Conservation (phyloP, 768 basidiomycete species). For the Termitomyces sp. region DNA sequence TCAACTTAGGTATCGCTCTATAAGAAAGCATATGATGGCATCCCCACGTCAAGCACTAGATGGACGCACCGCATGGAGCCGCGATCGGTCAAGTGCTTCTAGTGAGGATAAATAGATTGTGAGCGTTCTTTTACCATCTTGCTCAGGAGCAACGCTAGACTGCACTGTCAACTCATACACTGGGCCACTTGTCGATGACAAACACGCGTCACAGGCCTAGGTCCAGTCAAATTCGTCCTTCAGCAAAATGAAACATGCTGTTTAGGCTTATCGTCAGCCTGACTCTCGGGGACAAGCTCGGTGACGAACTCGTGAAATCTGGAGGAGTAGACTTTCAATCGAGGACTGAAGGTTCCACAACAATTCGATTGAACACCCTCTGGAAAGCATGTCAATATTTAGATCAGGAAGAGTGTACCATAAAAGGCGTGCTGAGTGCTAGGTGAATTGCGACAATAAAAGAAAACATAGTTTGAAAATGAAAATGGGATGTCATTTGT, state of each 20-base stretch:
- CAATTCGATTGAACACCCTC: neutral
- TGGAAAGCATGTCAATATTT: no score
- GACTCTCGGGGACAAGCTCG: neutral
- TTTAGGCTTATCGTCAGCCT: neutral
- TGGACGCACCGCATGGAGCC: neutral
- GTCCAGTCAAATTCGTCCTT: neutral
- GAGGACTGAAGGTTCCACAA: neutral
- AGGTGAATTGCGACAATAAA: neutral
- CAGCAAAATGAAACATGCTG: neutral
- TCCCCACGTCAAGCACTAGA: neutral
- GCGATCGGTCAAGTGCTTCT: neutral
- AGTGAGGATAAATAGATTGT: neutral
- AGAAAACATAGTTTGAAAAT: neutral
- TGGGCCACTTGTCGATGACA: neutral
- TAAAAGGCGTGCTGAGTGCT: no score
- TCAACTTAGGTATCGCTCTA: neutral
- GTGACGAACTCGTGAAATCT: neutral
- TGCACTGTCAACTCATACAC: neutral
- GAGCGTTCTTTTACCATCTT: neutral
- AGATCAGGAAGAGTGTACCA: no score
- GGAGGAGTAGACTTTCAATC: neutral
- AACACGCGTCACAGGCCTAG: neutral
- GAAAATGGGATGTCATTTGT: neutral
- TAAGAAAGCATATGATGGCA: neutral
- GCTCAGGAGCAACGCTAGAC: neutral